Conservation (phyloP, 2,329 filamentous ascomycete genomes). For the Ophiosphaerella korrae region DNA sequence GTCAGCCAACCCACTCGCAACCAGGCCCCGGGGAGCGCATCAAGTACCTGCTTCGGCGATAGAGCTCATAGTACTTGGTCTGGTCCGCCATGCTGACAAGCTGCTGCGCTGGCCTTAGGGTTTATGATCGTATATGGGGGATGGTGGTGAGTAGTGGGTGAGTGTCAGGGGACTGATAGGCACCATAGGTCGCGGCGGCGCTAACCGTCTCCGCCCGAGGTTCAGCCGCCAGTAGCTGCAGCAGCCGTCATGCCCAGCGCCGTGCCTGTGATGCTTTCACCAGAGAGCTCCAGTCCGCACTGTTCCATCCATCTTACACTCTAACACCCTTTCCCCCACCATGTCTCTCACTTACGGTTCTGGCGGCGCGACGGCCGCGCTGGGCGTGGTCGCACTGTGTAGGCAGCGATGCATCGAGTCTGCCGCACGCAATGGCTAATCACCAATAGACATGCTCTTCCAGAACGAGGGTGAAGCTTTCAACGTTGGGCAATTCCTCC, state of each 20-base stretch:
- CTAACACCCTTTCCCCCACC: constrained; percentile 29
- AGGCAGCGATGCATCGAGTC: constrained; percentile 49
- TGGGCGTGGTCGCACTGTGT: constrained; percentile 80
- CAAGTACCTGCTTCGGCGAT: constrained; percentile 92
- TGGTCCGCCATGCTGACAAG: constrained; percentile 43
- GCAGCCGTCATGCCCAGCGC: constrained; percentile 32
- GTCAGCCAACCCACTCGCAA: constrained; percentile 30
- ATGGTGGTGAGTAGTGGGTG: constrained; percentile 5
- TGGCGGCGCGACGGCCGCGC: constrained; percentile 69
- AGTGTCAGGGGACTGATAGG: constrained; percentile 10
- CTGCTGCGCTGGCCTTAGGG: constrained; percentile 18
- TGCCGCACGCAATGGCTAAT: constrained; percentile 39
- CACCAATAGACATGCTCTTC: constrained; percentile 87
- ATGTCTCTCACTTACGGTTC: constrained; percentile 78
- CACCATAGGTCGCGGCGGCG: constrained; percentile 13
- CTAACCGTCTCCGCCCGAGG: constrained; percentile 8
- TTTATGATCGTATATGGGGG: background rate
- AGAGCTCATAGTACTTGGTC: constrained; percentile 85
- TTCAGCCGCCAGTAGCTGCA: constrained; percentile 6
- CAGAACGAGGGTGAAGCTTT: constrained; percentile 95
- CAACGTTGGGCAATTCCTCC: constrained; percentile 95
- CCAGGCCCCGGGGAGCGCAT: constrained; percentile 11
- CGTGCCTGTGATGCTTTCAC: constrained; percentile 28
- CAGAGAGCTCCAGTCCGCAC: constrained; percentile 34
- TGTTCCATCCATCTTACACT: constrained; percentile 29